A percentile compares a stretch with the other conserved stretches of the same genome.
Evolutionary conservation across 1,139 yeast species (phyloP).

Genomic region (Candida albicans): DNA sequence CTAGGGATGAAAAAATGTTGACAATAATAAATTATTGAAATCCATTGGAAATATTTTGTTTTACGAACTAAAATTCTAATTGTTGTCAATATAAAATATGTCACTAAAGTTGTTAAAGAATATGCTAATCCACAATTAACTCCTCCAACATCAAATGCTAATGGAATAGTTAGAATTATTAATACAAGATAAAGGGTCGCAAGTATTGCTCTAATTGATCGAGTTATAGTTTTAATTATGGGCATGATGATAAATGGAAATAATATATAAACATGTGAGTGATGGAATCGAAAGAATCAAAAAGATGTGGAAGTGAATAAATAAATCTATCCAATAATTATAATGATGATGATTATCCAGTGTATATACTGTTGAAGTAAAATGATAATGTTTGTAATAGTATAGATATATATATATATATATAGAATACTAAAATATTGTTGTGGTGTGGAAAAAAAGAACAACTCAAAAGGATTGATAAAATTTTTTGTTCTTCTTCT

Average conservation of each 20-base stretch:
- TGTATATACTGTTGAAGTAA: background rate
- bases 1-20: conserved; percentile 87
- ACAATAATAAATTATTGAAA: conserved; percentile 67
- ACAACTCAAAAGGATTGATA: no score
- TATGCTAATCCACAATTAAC: conserved; percentile 84
- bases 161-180: conserved; percentile 80
- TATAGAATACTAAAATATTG: no score
- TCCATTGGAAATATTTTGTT: conserved; percentile 47
- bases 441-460: no score
- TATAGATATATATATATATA: no score
- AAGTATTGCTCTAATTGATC: conserved; percentile 34
- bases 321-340: background rate
- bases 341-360: background rate
- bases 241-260: conserved; percentile 4
- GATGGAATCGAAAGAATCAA: background rate
- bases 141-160: conserved; percentile 96
- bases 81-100: conserved; percentile 74
- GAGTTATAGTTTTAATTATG: conserved; percentile 11
- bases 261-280: background rate
- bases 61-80: conserved; percentile 57
- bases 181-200: conserved; percentile 63
- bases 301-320: background rate
- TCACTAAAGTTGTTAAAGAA: conserved; percentile 68
- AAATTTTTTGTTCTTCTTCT: no score
- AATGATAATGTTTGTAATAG: no score